Base-by-base conservation (phyloP, 1,284 basidiomycete genomes). In the Malassezia equina region DNA sequence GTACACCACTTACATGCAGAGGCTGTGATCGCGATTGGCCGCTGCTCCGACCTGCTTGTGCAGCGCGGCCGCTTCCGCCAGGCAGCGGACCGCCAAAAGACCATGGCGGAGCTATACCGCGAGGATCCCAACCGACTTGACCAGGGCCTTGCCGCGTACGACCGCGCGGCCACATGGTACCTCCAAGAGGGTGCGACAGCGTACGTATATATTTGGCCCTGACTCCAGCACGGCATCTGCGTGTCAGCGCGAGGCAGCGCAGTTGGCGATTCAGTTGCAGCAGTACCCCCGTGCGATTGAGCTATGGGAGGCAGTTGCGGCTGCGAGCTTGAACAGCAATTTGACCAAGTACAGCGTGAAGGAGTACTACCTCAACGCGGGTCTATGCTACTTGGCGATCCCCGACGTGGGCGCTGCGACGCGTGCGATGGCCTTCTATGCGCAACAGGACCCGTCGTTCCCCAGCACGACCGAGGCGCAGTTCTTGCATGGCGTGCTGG, bases 311-410 rank as follows among this genome's bases (percentile, higher is more conserved):
- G 84, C 86, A 67, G 90, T 98, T 42, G 94, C 91, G 1, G 81
- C 86, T 61, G 84, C 87, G 75, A 88, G 86, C 15, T 78, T 98
- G 45, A 79, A 79, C 2, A 90, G 86, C 48, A 80, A 85, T 17
- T 78, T 98, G 65, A 98, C 94, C n/a, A 90, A 90, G 76, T 98
- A 95, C 78, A 90, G 87, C 61, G 93, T 96, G 66, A 98, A 96
- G 78, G 93, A 98, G 70, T 95, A 94, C 75, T 96, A 90, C 85
- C 80, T 98, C 41, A 82, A 85, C 65, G 82, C 90, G 2, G 84
- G 83, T 29, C 78, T 98, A 24, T 98, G 93, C 73, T 87, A 87
- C 34, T 80, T 96, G 52, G 93, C 90, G 17, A 86, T 88, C 80
- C 82, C 81, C 58, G 71, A 73, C 59, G 65, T 66, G 44, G 65